Evolutionary conservation across 352 stramenopile genomes (phyloP).

Genomic region (Pythium periplocum): DNA sequence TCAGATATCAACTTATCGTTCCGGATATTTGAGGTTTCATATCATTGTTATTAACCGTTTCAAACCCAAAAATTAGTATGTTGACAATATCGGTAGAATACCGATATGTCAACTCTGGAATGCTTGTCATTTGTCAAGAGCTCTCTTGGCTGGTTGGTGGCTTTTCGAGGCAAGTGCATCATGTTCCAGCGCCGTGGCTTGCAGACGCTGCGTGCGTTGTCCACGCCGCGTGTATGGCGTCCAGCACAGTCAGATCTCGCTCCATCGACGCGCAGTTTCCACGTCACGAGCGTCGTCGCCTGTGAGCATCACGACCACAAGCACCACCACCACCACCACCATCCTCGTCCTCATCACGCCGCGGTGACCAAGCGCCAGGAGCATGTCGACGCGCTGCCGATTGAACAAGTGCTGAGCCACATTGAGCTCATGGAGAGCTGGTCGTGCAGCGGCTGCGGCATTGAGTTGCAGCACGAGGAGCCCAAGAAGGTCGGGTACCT

Average conservation of each 20-base stretch:
- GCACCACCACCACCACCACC: slow-evolving; percentile 4
- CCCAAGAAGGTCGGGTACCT: slow-evolving; percentile 61
- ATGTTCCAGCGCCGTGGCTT: slow-evolving; percentile 14
- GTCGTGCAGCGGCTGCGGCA: slow-evolving; percentile 78
- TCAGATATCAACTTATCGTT: slow-evolving; percentile 2
- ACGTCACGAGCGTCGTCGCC: too few species aligned
- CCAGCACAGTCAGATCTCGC: too few species aligned
- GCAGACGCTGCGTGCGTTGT: slow-evolving; percentile 8
- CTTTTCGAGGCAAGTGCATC: slow-evolving; percentile 5
- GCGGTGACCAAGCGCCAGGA: too few species aligned
- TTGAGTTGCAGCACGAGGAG: slow-evolving; percentile 70
- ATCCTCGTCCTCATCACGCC: background rate
- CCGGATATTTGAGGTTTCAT: slow-evolving; percentile 1
- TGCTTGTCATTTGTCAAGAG: slow-evolving; percentile 1
- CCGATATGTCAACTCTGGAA: slow-evolving; percentile 6
- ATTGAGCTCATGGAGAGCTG: slow-evolving; percentile 82
- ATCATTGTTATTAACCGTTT: too few species aligned
- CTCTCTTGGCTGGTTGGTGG: slow-evolving; percentile 15
- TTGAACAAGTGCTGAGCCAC: slow-evolving; percentile 65
- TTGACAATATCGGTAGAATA: background rate
- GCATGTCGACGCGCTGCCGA: slow-evolving; percentile 17
- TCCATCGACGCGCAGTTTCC: too few species aligned
- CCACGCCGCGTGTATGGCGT: slow-evolving; percentile 1
- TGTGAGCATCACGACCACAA: background rate
- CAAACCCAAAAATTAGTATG: too few species aligned